Conservation (phyloP, 371 early-diverging fungal genomes). For the Blakeslea trispora region DNA sequence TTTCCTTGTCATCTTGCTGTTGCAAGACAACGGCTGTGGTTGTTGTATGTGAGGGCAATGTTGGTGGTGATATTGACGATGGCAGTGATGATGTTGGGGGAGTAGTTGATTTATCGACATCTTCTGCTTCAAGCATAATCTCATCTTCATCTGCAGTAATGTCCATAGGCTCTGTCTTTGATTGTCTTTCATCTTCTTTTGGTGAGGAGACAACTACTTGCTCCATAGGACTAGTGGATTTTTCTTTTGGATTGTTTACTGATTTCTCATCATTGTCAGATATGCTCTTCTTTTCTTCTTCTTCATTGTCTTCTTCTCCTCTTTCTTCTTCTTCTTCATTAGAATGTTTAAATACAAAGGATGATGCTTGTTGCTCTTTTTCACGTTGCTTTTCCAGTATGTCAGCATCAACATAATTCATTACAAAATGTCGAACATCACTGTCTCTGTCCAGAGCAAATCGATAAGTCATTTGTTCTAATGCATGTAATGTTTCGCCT, state of each 20-base stretch:
- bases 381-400: constrained; percentile 26
- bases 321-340: constrained; percentile 8
- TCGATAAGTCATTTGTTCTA: constrained; percentile 28
- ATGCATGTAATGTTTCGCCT: constrained; percentile 22
- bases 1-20: background rate
- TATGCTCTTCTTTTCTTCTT: constrained; percentile 2
- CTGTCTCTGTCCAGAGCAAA: constrained; percentile 31
- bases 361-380: constrained; percentile 14
- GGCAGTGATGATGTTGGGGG: constrained; percentile 44
- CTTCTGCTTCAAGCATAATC: background rate
- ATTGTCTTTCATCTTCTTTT: background rate
- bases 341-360: background rate
- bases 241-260: constrained; percentile 2
- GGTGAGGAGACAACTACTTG: background rate
- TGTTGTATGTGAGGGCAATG: constrained; percentile 45
- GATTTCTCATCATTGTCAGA: background rate
- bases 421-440: constrained; percentile 36
- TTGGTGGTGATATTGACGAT: constrained; percentile 51
- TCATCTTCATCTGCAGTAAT: background rate
- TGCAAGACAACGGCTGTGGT: background rate
- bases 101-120: constrained; percentile 23
- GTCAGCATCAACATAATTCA: constrained; percentile 22
- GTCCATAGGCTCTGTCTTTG: constrained; percentile 10
- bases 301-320: constrained; percentile 4
- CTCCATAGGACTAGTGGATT: constrained; percentile 5